Percentiles rank a stretch among this genome's conserved stretches.
These are phyloP conservation scores for Penicillium waksmanii DNA, from an alignment of 495 filamentous ascomycete species.

Conservation along the genomic window DNA sequence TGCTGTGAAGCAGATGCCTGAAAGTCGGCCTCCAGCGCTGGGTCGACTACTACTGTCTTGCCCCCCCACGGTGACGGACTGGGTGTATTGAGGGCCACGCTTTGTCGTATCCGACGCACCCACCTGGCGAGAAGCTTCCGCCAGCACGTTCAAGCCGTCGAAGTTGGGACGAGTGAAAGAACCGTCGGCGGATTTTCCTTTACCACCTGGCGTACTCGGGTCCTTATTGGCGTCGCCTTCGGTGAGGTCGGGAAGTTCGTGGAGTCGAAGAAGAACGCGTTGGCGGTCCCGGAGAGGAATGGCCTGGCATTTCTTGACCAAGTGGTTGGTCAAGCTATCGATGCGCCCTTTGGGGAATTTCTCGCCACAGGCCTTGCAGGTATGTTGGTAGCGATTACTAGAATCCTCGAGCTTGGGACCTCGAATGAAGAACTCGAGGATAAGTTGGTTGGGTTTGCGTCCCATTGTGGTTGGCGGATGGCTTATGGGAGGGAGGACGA, in stretches of 20 bases:
- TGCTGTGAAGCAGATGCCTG: conserved; percentile 38
- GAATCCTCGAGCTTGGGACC: conserved; percentile 80
- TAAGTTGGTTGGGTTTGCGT: conserved; percentile 77
- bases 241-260: conserved; percentile 49
- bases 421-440: conserved; percentile 81
- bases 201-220: conserved; percentile 40
- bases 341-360: conserved; percentile 83
- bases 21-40: conserved; percentile 51
- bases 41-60: conserved; percentile 53
- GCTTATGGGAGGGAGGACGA: background rate
- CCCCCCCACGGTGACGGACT: conserved; percentile 51
- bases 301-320: conserved; percentile 80
- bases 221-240: conserved; percentile 44
- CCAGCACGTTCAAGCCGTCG: conserved; percentile 77
- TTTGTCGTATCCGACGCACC: conserved; percentile 53
- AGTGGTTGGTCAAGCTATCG: conserved; percentile 75
- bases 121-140: conserved; percentile 78
- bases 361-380: conserved; percentile 83
- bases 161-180: conserved; percentile 59
- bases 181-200: conserved; percentile 44
- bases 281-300: conserved; percentile 68
- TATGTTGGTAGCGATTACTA: conserved; percentile 86
- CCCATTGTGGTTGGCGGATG: conserved; percentile 59
- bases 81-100: conserved; percentile 45
- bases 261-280: conserved; percentile 63